These are phyloP conservation scores for Wallacemonas sp. DNA, from an alignment of 208 protist species.

Conservation along the genomic window DNA sequence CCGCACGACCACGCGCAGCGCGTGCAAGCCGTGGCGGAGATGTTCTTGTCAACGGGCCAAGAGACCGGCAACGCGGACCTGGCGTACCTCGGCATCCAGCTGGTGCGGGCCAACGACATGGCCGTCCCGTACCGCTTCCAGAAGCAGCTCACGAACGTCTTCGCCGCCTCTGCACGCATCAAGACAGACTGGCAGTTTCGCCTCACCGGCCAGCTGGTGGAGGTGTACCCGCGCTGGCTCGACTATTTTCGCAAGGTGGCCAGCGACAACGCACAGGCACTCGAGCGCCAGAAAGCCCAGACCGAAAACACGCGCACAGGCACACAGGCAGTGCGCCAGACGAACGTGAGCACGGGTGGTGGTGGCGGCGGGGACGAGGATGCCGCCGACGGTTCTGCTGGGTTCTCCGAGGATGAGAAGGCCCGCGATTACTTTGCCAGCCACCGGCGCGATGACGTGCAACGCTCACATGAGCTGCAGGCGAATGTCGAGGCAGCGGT, in stretches of 20 bases:
- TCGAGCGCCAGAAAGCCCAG: conserved; percentile 22
- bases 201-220: conserved; percentile 56
- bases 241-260: conserved; percentile 66
- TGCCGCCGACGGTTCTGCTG: neutral
- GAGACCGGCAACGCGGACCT: conserved; percentile 83
- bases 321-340: no score
- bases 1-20: conserved; percentile 49
- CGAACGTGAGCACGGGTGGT: no score
- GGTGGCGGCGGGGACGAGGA: no score
- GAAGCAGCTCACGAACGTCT: conserved; percentile 87
- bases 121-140: conserved; percentile 68
- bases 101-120: conserved; percentile 82
- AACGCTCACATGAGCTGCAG: conserved; percentile 45
- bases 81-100: conserved; percentile 80
- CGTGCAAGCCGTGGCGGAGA: conserved; percentile 46
- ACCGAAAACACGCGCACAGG: no score
- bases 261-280: conserved; percentile 44
- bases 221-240: conserved; percentile 59
- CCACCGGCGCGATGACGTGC: conserved; percentile 43
- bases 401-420: conserved; percentile 14
- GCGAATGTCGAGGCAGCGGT: conserved; percentile 44
- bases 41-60: conserved; percentile 72
- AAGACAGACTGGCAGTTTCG: conserved; percentile 85
- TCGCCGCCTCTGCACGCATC: conserved; percentile 69
- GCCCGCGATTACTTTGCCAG: conserved; percentile 61